Base-by-base conservation (phyloP, 2,329 filamentous ascomycete genomes). In the Blastomyces percursus region DNA sequence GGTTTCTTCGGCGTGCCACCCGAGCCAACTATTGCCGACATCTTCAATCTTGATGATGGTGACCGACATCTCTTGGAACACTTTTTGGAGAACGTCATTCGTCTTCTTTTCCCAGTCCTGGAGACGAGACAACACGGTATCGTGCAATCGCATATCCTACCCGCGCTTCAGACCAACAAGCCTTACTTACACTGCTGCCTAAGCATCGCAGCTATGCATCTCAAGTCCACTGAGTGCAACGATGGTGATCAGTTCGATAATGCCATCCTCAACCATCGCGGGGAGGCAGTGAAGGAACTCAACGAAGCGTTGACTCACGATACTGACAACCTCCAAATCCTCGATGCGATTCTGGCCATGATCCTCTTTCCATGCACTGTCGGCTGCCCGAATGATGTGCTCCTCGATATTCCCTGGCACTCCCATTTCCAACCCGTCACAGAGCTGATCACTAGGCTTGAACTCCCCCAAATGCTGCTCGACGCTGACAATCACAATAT, bases 311-410 rank as follows among this genome's bases (percentile, higher is more conserved):
- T 96, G 66, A 86, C 86, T 73, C 82, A 82, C 67, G 91, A 96
- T 73, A 87, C 88, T 73, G 83, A 94, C 74, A 90, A 95, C 74
- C 82, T 86, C 66, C 86, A 93, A 75, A 93, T 94, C 70, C 84
- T 96, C 32, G 91, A 96, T 75, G 90, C 91, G 2, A 90, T 91
- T 0, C 83, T 96, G n/a, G 90, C 88, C 63, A 90, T 96, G 83
- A 95, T 96, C 75, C 92, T 95, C 78, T 93, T 96, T 79, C 91
- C 96, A 73, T 94, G 89, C 77, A 88, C 90, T 32, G 93, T 97
- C 66, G 93, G 93, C 61, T 85, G 90, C 69, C 86, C 88, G 44
- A 88, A 94, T 69, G 91, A 96, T 72, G 84, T 84, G 56, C 84
- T 96, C 30, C 88, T 90, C 19, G 92, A 97, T 73, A 96, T 97